Evolutionary conservation across 129 eudicot species (phyloP).

Genomic region (Helianthus annuus): HanXRQr2.0-SUNRISE NC_035437.2:176553690-176554189

Average conservation of each 20-base stretch:
- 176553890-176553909: neutral
- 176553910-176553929: neutral
- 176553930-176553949: neutral
- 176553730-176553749: too few relatives aligned
- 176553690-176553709: too few relatives aligned
- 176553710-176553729: too few relatives aligned
- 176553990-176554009: neutral
- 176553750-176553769: too few relatives aligned
- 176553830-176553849: too few relatives aligned
- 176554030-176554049: constrained; percentile 12
- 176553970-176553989: too few relatives aligned
- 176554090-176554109: constrained; percentile 33
- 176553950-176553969: too few relatives aligned
- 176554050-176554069: constrained; percentile 44
- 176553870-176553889: too few relatives aligned
- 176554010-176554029: constrained; percentile 9
- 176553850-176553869: too few relatives aligned
- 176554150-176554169: constrained; percentile 53
- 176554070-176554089: constrained; percentile 48
- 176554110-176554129: constrained; percentile 31
- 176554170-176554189: constrained; percentile 53
- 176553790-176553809: too few relatives aligned
- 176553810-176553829: too few relatives aligned
- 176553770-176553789: too few relatives aligned
- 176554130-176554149: constrained; percentile 38